A percentile compares a stretch with the other conserved stretches of the same genome.
Evolutionary conservation across 2,329 filamentous ascomycete genomes (phyloP).

Genomic region (Talaromyces marneffei): DNA sequence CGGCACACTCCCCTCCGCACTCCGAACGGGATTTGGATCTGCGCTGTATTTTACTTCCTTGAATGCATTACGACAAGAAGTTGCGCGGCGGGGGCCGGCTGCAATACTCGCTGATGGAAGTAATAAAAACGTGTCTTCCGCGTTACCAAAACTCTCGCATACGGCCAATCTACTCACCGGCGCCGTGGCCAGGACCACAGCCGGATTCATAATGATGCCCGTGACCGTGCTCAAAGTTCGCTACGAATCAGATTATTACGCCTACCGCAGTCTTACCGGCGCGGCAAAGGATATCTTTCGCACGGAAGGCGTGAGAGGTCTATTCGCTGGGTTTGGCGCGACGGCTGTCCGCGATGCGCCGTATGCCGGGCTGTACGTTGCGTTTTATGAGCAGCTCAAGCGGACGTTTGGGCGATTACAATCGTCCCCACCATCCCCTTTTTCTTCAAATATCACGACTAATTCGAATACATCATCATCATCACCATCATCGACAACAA

Average conservation of each 20-base stretch:
- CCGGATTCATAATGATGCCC: constrained; percentile 89
- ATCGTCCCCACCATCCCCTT: constrained; percentile 15
- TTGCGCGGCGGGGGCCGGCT: constrained; percentile 40
- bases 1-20: constrained; percentile 83
- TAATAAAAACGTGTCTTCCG: constrained; percentile 53
- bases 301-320: constrained; percentile 69
- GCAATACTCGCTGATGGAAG: constrained; percentile 32
- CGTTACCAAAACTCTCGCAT: constrained; percentile 75
- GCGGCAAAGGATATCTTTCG: constrained; percentile 70
- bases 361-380: constrained; percentile 88
- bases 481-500: constrained; percentile 46
- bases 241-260: constrained; percentile 83
- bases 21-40: constrained; percentile 86
- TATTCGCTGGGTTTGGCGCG: constrained; percentile 90
- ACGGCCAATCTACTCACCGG: constrained; percentile 80
- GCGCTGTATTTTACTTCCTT: constrained; percentile 91
- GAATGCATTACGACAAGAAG: constrained; percentile 70
- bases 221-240: constrained; percentile 95
- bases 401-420: constrained; percentile 26
- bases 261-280: constrained; percentile 67
- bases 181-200: constrained; percentile 74
- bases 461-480: too few species aligned
- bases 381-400: constrained; percentile 71
- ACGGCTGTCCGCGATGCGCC: constrained; percentile 93
- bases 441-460: neutral